Evolutionary conservation across 176 grass and related monocot species (phyloP).

Genomic region (Triticum turgidum): DNA sequence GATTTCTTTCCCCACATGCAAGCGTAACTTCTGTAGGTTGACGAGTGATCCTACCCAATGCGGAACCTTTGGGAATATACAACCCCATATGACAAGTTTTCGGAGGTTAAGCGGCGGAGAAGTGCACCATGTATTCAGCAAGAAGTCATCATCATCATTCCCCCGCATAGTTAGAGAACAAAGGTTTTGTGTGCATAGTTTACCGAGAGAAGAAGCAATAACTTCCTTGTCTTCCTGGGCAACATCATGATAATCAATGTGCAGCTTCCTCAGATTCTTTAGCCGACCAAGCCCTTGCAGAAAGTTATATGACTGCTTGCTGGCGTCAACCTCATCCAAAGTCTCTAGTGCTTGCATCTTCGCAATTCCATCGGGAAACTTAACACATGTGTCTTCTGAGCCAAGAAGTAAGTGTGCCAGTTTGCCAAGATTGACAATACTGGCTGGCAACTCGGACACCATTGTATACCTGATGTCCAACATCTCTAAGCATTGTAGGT

Average conservation of each 20-base stretch:
- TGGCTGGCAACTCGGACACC: background rate
- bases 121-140: no score
- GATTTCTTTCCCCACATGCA: background rate
- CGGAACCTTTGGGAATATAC: background rate
- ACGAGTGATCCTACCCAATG: background rate
- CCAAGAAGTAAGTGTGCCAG: background rate
- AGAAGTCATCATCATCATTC: no score
- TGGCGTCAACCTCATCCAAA: accelerated
- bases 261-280: background rate
- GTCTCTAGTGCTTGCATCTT: background rate
- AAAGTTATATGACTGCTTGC: background rate
- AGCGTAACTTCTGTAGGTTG: background rate
- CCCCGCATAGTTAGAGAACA: no score
- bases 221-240: no score
- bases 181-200: no score
- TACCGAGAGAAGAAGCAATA: no score
- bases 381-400: accelerated
- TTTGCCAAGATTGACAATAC: background rate
- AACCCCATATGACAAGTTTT: background rate
- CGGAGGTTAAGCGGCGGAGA: background rate
- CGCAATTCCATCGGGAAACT: background rate
- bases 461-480: no score
- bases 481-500: no score
- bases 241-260: no score
- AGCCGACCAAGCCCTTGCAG: background rate